A percentile compares a stretch with the other conserved stretches of the same genome.
Conservation (phyloP, 345 rosid species). For the Noccaea bulbosa region DNA sequence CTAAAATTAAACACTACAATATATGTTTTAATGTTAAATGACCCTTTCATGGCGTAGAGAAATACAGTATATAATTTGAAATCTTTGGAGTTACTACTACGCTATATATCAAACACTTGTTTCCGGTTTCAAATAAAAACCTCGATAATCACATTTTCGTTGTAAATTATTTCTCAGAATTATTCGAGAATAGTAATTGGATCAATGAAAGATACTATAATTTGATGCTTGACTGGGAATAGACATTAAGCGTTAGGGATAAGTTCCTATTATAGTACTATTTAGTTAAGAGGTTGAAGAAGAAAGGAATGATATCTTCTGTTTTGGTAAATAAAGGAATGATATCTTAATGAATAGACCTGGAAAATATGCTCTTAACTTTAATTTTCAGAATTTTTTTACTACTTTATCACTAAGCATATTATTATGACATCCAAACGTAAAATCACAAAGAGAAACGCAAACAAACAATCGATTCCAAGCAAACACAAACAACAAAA, state of each 20-base stretch:
- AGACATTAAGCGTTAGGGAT: conserved; percentile 19
- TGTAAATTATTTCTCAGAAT: not conserved
- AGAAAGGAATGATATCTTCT: conserved; percentile 26
- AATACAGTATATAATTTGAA: not conserved
- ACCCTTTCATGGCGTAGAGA: not conserved
- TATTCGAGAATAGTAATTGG: conserved; percentile 15
- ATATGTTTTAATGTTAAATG: not conserved
- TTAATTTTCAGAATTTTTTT: conserved; percentile 23
- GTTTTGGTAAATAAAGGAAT: conserved; percentile 33
- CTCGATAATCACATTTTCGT: conserved; percentile 13
- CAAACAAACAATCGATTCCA: no score
- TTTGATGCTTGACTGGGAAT: conserved; percentile 36
- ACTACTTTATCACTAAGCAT: not conserved
- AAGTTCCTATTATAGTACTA: conserved; percentile 20
- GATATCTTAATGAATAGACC: conserved; percentile 40
- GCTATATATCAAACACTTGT: not conserved
- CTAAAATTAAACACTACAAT: not conserved
- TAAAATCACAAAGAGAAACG: no score
- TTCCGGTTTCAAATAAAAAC: not conserved
- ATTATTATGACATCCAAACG: no score
- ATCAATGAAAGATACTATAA: conserved; percentile 23
- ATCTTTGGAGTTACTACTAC: not conserved
- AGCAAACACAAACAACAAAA: no score
- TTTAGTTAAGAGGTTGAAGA: conserved; percentile 13
- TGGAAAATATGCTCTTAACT: conserved; percentile 30